Conservation (phyloP, 352 stramenopile genomes). For the Pythium dissimile region DNA sequence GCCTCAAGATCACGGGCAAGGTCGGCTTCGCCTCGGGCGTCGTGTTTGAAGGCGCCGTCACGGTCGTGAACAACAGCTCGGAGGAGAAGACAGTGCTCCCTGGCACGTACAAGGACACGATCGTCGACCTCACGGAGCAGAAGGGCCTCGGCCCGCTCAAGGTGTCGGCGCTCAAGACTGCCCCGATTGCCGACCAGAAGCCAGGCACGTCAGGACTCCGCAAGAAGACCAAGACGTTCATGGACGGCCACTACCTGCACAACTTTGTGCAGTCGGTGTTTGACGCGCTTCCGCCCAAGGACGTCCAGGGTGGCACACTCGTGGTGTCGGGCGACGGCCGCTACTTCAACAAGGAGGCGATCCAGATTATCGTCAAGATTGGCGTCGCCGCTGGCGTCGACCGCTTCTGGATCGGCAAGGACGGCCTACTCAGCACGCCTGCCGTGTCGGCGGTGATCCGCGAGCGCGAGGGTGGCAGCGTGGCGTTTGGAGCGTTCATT, state of each 20-base stretch:
- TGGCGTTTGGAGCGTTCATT: conserved; percentile 96
- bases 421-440: conserved; percentile 96
- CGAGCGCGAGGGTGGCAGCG: conserved; percentile 89
- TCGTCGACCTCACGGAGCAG: conserved; percentile 93
- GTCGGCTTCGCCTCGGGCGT: conserved; percentile 91
- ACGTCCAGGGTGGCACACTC: conserved; percentile 94
- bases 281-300: conserved; percentile 92
- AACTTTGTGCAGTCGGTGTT: conserved; percentile 98
- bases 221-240: conserved; percentile 99
- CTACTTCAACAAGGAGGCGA: conserved; percentile 92
- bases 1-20: conserved; percentile 94
- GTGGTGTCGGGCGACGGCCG: conserved; percentile 95
- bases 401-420: conserved; percentile 94
- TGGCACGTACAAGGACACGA: conserved; percentile 93
- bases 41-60: conserved; percentile 92
- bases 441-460: conserved; percentile 97
- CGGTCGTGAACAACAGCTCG: conserved; percentile 94
- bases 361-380: conserved; percentile 97
- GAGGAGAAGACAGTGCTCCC: conserved; percentile 95
- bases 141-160: conserved; percentile 92
- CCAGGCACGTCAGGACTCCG: conserved; percentile 97
- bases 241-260: conserved; percentile 97
- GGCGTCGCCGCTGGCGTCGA: conserved; percentile 95
- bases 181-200: conserved; percentile 94
- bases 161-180: conserved; percentile 77